Base-by-base conservation (phyloP, 805 yeast genomes). In the Starmerella stellata region DNA sequence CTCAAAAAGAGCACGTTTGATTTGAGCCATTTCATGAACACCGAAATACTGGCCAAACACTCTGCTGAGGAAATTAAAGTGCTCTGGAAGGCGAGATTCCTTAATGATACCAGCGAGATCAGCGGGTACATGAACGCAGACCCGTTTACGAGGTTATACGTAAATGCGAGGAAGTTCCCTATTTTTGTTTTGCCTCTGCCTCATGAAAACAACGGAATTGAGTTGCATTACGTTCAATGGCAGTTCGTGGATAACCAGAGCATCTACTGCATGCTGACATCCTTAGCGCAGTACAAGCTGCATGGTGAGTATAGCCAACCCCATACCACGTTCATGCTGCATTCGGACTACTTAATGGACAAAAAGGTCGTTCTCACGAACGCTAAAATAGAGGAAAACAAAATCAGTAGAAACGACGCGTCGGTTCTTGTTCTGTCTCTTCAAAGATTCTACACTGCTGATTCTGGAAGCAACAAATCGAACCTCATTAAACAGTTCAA, bases 181-280 rank as follows among this genome's bases (percentile, higher is more conserved):
- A 67, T 72, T 25, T 90, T 90, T 58, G 76, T 90, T n/a, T 65
- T 90, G 19, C 98, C 98, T 1, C 60, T 90, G 39, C 94, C 95
- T 4, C 61, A 62, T 28, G 63, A 61, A 13, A 65, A 60, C 13
- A 54, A 56, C 4, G 68, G 64, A 4, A 48, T 57, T 7, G 98
- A 90, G 59, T 67, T 90, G 60, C 95, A 90, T 54, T 82, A 78
- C 55, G 72, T 85, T 18, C 96, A 90, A 60, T 90, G 98, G 98
- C 66, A 73, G 16, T 80, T 82, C 55, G 85, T 78, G 13, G 93
- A 87, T 1, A 75, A 79, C 14, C 50, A 72, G 31, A 85, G 95
- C 2, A 65, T 80, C 1, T 95, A 90, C 60, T 81, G 93, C 54
- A 68, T 90, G 69, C 65, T 90, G 50, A 90, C 98, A 2, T 74